Conservation (phyloP, 257 asterid species). For the Scutellaria baicalensis region DNA sequence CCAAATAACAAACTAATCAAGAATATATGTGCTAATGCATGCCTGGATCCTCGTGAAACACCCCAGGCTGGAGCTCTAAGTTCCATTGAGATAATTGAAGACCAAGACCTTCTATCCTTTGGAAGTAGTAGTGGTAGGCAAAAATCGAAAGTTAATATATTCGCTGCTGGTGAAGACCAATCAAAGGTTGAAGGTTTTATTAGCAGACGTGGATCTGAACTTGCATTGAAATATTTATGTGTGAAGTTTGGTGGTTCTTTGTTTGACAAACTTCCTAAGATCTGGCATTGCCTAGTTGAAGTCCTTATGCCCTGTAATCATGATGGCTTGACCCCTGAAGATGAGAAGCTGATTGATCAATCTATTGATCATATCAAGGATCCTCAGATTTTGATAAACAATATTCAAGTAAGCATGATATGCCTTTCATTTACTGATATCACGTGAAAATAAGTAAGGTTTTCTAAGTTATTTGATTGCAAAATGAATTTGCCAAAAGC, state of each 20-base stretch:
- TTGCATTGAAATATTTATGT: slow-evolving; percentile 84
- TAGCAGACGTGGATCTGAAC: slow-evolving; percentile 96
- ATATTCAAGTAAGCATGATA: slow-evolving; percentile 67
- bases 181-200: slow-evolving; percentile 79
- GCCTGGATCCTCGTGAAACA: slow-evolving; percentile 97
- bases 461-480: background rate
- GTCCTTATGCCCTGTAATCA: slow-evolving; percentile 74
- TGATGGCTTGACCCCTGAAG: slow-evolving; percentile 51
- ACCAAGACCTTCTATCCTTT: slow-evolving; percentile 72
- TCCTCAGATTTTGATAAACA: slow-evolving; percentile 83
- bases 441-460: background rate
- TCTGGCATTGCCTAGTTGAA: slow-evolving; percentile 97
- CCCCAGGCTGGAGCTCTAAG: slow-evolving; percentile 84
- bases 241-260: slow-evolving; percentile 70
- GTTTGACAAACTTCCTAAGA: slow-evolving; percentile 83
- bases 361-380: slow-evolving; percentile 60
- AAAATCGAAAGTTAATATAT: slow-evolving; percentile 62
- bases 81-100: slow-evolving; percentile 86
- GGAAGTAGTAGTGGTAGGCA: slow-evolving; percentile 54
- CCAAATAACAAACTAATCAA: slow-evolving; percentile 93
- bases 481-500: background rate
- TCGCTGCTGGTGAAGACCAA: slow-evolving; percentile 81
- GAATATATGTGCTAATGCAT: slow-evolving; percentile 71
- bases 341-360: slow-evolving; percentile 59
- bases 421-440: background rate